Evolutionary conservation across 1,284 basidiomycete species (phyloP), one percentile per base, ranked within the genome.

Genomic region (Malassezia brasiliensis): DNA sequence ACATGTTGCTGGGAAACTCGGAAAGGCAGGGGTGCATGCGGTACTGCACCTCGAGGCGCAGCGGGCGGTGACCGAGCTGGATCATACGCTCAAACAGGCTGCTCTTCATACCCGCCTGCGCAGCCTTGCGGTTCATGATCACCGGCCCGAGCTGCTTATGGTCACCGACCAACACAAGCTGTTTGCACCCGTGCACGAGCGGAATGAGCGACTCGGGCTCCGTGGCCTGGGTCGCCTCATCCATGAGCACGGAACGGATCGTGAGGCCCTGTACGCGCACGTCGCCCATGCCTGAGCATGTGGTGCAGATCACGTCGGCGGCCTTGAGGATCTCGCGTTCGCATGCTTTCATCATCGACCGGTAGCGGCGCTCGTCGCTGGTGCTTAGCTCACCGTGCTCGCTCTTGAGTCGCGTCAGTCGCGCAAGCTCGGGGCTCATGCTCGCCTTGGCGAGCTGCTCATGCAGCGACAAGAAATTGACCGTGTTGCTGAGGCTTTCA

Each of bases 81-180:
- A 98, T 90, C 48, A 99, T 83, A 36, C 94, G 86, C 76, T 99
- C 94, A 70, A 99, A 98, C 22, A 99, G 83, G 1, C 91, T 96
- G 75, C 96, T 91, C 0, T 90, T 96, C 40, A 98, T 81, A 30
- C 94, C 94, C 0, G 94, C 94, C 14, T 90, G 85, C 0, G 94
- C 94, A 1, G 93, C 94, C 76, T 98, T 96, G 82, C 96, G 98
- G 83, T 96, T 98, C 94, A 98, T 98, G 75, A 99, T 96, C 66
- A 96, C 94, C 9, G 94, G 94, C 1, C 94, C 94, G 46, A 98
- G 84, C 81, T 99, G 94, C 78, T 87, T 65, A 76, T 96, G 91
- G 77, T 96, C 91, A 49, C 94, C 94, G 48, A 99, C 94, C 47
- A 99, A 83, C 28, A 99, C 67, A 51, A 91, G 90, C 74, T 99